Evolutionary conservation across 768 basidiomycete species (phyloP), one percentile per base, ranked within the genome.

Genomic region (Porphyrellus cyaneotinctus): DNA sequence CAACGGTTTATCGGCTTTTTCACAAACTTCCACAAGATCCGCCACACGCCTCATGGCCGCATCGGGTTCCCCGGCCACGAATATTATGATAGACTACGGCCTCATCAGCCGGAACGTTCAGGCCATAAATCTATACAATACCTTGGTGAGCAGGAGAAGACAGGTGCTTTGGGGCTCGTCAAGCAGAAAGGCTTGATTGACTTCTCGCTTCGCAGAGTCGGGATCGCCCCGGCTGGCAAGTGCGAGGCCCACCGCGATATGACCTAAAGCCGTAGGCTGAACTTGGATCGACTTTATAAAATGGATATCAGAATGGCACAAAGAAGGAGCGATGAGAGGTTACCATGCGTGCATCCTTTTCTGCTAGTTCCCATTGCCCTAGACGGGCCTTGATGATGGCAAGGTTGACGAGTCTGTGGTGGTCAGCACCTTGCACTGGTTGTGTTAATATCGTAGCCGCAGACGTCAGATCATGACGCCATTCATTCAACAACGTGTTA

Each of bases 401-500:
- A 36, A 24, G 42, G 24, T 36, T 43, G 41, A 42, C 49, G 15
- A 43, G 49, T 22, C 42, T 43, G 49, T 51, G 49, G 3, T 51
- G 33, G 5, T 33, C 32, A 26, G 9, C 49, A 7, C 8, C 41
- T 43, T n/a, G 41, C 23, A 18, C 11, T 33, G 42, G 14, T 18
- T 11, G 49, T 2, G 32, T 43, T 26, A 50, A 42, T 23, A 18
- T 43, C n/a, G 15, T 14, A 17, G 36, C 11, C 13, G 33, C 26
- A 20, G 41, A 36, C 3, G 12, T 15, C 24, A 36, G 24, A 33
- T 49, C 41, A 20, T 28, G 33, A 28, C 38, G 42, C 49, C 49
- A 51, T 22, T 14, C n/a, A 15, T 20, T 36, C 49, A 51, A 30
- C 24, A 33, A 26, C 3, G 5, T 33, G 12, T 51, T 3, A n/a